Percentiles rank a stretch among this genome's conserved stretches.
phyloP scores from a whole-genome alignment of 192 early-diverging fungal genomes.

The Chytriomyces sp. region DNA sequence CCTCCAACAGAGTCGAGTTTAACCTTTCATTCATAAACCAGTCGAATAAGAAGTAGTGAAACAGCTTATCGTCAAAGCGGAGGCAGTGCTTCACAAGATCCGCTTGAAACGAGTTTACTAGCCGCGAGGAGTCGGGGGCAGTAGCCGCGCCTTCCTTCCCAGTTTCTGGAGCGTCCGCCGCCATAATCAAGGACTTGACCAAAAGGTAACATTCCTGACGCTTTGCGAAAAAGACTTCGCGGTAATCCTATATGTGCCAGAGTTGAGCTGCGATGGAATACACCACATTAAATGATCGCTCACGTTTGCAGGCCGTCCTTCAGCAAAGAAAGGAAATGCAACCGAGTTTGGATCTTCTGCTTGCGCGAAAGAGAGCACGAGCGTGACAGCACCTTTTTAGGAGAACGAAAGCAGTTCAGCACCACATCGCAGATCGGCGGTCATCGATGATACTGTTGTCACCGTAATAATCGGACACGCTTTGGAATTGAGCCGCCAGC shows the following conservation, averaged over 20 bases:
- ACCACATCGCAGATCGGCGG: background rate
- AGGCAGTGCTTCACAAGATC: conserved; percentile 6
- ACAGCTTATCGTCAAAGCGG: conserved; percentile 31
- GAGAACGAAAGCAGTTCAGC: conserved; percentile 8
- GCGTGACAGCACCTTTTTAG: conserved; percentile 13
- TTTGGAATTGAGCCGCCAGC: conserved; percentile 8
- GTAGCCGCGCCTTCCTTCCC: background rate
- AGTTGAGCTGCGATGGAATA: background rate
- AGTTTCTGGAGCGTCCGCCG: background rate
- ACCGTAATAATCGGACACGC: conserved; percentile 1
- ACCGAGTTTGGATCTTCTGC: conserved; percentile 20
- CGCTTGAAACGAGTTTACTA: background rate
- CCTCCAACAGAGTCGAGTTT: conserved; percentile 22
- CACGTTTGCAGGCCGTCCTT: conserved; percentile 32
- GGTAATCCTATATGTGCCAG: conserved; percentile 23
- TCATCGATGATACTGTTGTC: background rate
- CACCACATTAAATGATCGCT: background rate
- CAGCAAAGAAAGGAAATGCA: conserved; percentile 29
- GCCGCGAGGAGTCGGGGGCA: background rate
- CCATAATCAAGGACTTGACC: conserved; percentile 16
- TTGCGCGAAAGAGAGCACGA: conserved; percentile 29
- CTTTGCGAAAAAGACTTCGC: conserved; percentile 21
- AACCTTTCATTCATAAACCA: conserved; percentile 13
- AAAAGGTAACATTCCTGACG: conserved; percentile 31
- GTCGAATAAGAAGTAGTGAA: conserved; percentile 34